These are phyloP conservation scores for Craterostigma plantagineum DNA, from an alignment of 257 asterid genomes.

Conservation along the genomic window DNA sequence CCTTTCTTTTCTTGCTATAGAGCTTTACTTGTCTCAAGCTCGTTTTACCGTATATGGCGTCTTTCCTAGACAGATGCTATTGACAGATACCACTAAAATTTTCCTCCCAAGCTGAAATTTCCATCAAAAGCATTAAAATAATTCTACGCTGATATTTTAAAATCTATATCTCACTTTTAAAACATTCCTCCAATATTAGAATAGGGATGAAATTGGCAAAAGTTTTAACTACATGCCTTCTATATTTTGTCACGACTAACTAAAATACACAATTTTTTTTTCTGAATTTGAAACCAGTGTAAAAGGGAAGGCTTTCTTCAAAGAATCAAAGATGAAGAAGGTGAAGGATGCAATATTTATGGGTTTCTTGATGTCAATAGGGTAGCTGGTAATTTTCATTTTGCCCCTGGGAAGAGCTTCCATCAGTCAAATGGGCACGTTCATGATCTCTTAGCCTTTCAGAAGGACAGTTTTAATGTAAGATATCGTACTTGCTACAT, in stretches of 20 bases:
- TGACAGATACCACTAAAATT: too few relatives aligned
- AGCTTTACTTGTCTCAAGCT: neutral
- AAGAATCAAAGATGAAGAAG: constrained; percentile 83
- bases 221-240: too few relatives aligned
- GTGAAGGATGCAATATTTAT: constrained; percentile 87
- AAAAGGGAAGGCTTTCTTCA: constrained; percentile 96
- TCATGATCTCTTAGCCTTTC: constrained; percentile 79
- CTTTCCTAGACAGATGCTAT: neutral
- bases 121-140: too few relatives aligned
- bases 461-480: constrained; percentile 92
- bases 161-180: too few relatives aligned
- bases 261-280: too few relatives aligned
- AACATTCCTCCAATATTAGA: too few relatives aligned
- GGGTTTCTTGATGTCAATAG: constrained; percentile 92
- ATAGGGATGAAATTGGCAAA: too few relatives aligned
- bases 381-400: constrained; percentile 94
- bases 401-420: constrained; percentile 99
- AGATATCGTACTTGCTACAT: constrained; percentile 17
- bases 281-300: constrained; percentile 35
- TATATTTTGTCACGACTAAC: too few relatives aligned
- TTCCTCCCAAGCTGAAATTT: too few relatives aligned
- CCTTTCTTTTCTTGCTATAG: constrained; percentile 2
- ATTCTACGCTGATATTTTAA: too few relatives aligned
- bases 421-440: constrained; percentile 81
- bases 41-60: constrained; percentile 7